Percentiles rank a stretch among this genome's conserved stretches.
phyloP scores from a whole-genome alignment of 2,329 filamentous ascomycete genomes.

The Penicillium sp. region DNA sequence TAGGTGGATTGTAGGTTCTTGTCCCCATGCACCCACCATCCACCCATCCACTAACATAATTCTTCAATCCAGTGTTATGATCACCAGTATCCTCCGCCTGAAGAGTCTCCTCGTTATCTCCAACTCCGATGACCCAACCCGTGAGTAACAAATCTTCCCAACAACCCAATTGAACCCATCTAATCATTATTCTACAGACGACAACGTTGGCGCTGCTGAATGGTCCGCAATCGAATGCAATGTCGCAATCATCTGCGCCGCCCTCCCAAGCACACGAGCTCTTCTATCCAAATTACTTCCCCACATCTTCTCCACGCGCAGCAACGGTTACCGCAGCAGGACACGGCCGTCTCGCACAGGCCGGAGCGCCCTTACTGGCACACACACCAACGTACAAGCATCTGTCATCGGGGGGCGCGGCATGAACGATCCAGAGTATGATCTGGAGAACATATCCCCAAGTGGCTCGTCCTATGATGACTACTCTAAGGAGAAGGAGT shows the following conservation, averaged over 20 bases:
- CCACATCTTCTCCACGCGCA: conserved; percentile 29
- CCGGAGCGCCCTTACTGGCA: conserved; percentile 16
- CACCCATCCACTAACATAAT: conserved; percentile 11
- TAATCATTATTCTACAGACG: conserved; percentile 16
- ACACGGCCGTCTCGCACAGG: conserved; percentile 15
- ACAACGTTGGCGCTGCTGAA: conserved; percentile 41
- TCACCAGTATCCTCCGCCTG: conserved; percentile 41
- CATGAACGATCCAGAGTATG: conserved; percentile 5
- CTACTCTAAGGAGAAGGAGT: neutral
- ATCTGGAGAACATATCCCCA: conserved; percentile 16
- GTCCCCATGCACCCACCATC: neutral
- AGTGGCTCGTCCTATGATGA: neutral
- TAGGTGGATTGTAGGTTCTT: conserved; percentile 43
- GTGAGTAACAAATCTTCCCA: conserved; percentile 15
- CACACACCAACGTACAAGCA: conserved; percentile 21
- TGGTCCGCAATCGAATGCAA: conserved; percentile 47
- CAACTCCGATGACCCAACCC: conserved; percentile 29
- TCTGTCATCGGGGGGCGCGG: conserved; percentile 21
- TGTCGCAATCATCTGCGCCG: conserved; percentile 43
- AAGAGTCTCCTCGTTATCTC: conserved; percentile 30
- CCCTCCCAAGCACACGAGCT: conserved; percentile 35
- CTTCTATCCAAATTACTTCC: conserved; percentile 29
- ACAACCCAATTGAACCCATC: neutral
- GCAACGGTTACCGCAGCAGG: conserved; percentile 24
- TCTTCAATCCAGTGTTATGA: conserved; percentile 32